Evolutionary conservation across 352 stramenopile genomes (phyloP).

Genomic region (Stephanocyclus meneghinianus): DNA sequence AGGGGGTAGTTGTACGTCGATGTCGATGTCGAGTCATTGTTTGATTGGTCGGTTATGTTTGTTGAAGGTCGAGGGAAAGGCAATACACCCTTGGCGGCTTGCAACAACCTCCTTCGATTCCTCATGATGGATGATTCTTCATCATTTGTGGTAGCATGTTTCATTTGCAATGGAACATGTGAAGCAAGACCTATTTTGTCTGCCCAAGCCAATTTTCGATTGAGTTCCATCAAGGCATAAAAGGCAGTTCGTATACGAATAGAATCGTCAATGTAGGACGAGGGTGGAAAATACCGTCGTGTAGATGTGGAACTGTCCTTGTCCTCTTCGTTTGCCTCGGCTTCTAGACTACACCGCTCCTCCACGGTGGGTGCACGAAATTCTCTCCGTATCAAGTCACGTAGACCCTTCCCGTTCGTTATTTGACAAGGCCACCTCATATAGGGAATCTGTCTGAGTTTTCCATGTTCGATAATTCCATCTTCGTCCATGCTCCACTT

Average conservation of each 20-base stretch:
- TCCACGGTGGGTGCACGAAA: conserved; percentile 55
- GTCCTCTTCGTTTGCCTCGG: not conserved
- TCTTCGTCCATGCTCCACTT: conserved; percentile 35
- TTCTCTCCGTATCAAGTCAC: conserved; percentile 67
- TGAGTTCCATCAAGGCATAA: conserved; percentile 61
- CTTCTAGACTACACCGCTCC: conserved; percentile 12
- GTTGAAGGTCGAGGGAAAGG: not conserved
- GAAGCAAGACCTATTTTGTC: conserved; percentile 42
- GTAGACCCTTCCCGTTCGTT: conserved; percentile 32
- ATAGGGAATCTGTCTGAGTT: conserved; percentile 15
- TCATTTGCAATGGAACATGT: not conserved
- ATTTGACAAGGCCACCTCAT: conserved; percentile 69
- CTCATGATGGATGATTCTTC: conserved; percentile 1
- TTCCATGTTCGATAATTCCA: conserved; percentile 33
- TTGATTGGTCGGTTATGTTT: not conserved
- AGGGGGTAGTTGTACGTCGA: conserved; percentile 26
- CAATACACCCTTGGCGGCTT: conserved; percentile 37
- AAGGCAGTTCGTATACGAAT: conserved; percentile 65
- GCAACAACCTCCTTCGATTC: conserved; percentile 22
- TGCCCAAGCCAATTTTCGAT: conserved; percentile 70
- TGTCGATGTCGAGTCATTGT: not conserved
- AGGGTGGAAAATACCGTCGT: conserved; percentile 22
- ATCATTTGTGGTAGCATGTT: not conserved
- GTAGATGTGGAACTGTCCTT: not conserved
- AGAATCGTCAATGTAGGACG: conserved; percentile 50